phyloP scores from a whole-genome alignment of 495 filamentous ascomycete genomes.

The Sabuloglossum arenarium region DNA sequence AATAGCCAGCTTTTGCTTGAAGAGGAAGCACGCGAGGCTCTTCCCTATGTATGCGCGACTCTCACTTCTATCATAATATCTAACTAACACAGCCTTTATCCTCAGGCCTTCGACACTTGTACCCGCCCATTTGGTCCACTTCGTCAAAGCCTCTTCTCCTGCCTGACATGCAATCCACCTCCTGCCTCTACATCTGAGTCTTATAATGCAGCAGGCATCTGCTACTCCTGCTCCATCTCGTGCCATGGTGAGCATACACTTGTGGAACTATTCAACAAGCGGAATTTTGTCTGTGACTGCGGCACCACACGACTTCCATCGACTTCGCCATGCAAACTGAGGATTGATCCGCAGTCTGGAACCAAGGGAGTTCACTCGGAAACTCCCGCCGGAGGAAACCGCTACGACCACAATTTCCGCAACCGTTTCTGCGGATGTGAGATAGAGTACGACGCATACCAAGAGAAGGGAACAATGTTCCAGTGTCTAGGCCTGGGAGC shows the following conservation, averaged over 20 bases:
- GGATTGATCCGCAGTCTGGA: constrained; percentile 51
- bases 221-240: constrained; percentile 89
- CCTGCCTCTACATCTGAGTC: constrained; percentile 33
- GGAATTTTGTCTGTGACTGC: constrained; percentile 92
- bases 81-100: constrained; percentile 6
- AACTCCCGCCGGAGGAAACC: constrained; percentile 47
- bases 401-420: constrained; percentile 85
- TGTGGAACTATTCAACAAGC: constrained; percentile 90
- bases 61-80: background rate
- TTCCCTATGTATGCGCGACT: constrained; percentile 53
- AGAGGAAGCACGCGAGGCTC: constrained; percentile 77
- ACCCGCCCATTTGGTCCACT: constrained; percentile 71
- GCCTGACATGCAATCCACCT: constrained; percentile 79
- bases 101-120: constrained; percentile 74
- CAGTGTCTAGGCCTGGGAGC: constrained; percentile 81
- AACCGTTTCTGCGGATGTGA: constrained; percentile 85
- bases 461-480: constrained; percentile 97
- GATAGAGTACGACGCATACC: constrained; percentile 61
- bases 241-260: constrained; percentile 91
- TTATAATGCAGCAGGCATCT: constrained; percentile 67
- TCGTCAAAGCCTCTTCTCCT: constrained; percentile 73
- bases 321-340: constrained; percentile 51
- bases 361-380: constrained; percentile 57
- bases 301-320: constrained; percentile 63
- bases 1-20: constrained; percentile 77